Conservation (phyloP, 2,329 filamentous ascomycete species). For the Paracorniculantispora psalliotae region DNA sequence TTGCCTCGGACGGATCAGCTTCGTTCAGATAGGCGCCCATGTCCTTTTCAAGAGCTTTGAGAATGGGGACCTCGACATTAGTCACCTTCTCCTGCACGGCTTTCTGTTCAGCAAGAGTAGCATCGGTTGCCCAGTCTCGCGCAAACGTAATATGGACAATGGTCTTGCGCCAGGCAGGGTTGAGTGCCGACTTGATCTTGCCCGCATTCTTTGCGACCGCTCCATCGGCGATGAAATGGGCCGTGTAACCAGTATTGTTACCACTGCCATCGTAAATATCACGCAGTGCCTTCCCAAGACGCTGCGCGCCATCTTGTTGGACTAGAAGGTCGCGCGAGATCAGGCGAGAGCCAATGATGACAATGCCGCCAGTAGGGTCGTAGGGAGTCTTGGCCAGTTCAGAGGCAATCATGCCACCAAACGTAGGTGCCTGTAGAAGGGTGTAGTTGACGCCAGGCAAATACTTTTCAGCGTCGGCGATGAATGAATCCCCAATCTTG, state of each 20-base stretch:
- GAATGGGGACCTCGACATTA: slow-evolving; percentile 21
- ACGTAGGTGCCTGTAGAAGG: neutral
- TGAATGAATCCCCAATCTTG: slow-evolving; percentile 8
- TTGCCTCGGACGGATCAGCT: slow-evolving; percentile 31
- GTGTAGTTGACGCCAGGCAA: slow-evolving; percentile 6
- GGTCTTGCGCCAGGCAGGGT: slow-evolving; percentile 37
- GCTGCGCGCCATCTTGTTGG: slow-evolving; percentile 19
- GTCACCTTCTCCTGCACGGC: slow-evolving; percentile 24
- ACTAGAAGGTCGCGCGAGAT: slow-evolving; percentile 24
- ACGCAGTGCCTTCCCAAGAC: slow-evolving; percentile 21
- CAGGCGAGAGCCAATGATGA: slow-evolving; percentile 18
- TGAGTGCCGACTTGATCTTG: slow-evolving; percentile 31
- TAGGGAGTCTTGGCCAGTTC: slow-evolving; percentile 15
- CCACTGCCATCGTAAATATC: slow-evolving; percentile 12
- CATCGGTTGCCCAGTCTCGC: slow-evolving; percentile 21
- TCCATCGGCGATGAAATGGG: slow-evolving; percentile 17
- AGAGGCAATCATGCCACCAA: slow-evolving; percentile 2
- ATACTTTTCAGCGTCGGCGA: neutral
- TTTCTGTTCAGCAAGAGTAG: slow-evolving; percentile 23
- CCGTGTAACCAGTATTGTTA: slow-evolving; percentile 16
- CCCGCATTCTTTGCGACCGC: slow-evolving; percentile 17
- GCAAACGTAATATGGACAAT: slow-evolving; percentile 29
- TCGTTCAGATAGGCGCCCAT: slow-evolving; percentile 27
- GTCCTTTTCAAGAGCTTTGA: slow-evolving; percentile 21
- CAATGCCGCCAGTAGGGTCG: slow-evolving; percentile 19